phyloP scores from a whole-genome alignment of 257 asterid genomes.

The Craterostigma plantagineum region DNA sequence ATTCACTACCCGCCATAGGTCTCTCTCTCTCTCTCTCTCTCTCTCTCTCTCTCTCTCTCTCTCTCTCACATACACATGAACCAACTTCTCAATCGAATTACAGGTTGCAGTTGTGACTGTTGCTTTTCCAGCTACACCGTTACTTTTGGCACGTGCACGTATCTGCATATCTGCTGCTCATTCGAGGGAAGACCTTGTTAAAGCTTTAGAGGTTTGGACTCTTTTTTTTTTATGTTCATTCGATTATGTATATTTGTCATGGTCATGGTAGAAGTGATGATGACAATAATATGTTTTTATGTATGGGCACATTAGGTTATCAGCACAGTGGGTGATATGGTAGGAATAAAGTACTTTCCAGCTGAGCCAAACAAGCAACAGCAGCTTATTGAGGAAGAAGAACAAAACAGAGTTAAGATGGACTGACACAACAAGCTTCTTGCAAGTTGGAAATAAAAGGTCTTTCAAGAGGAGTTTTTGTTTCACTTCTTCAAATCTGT shows the following conservation, averaged over 20 bases:
- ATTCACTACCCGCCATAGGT: too few relatives aligned
- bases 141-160: conserved; percentile 91
- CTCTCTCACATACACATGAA: not conserved
- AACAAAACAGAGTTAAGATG: not conserved
- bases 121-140: conserved; percentile 96
- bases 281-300: not conserved
- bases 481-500: too few relatives aligned
- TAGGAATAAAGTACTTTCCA: conserved; percentile 78
- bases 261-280: not conserved
- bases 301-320: conserved; percentile 6
- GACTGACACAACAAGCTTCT: too few relatives aligned
- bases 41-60: conserved; percentile 6
- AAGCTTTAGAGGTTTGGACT: conserved; percentile 60
- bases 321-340: conserved; percentile 62
- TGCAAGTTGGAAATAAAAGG: too few relatives aligned
- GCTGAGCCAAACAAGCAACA: conserved; percentile 67
- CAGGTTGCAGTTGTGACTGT: conserved; percentile 95
- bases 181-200: conserved; percentile 76
- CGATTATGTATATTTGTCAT: not conserved
- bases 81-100: not conserved
- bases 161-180: conserved; percentile 94
- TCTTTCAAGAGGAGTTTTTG: too few relatives aligned
- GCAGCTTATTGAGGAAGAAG: conserved; percentile 8
- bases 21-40: conserved; percentile 5
- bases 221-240: conserved; percentile 1